Percentiles rank a stretch among this genome's conserved stretches.
Conservation (phyloP, 345 rosid species). For the Camelina laxa region DNA sequence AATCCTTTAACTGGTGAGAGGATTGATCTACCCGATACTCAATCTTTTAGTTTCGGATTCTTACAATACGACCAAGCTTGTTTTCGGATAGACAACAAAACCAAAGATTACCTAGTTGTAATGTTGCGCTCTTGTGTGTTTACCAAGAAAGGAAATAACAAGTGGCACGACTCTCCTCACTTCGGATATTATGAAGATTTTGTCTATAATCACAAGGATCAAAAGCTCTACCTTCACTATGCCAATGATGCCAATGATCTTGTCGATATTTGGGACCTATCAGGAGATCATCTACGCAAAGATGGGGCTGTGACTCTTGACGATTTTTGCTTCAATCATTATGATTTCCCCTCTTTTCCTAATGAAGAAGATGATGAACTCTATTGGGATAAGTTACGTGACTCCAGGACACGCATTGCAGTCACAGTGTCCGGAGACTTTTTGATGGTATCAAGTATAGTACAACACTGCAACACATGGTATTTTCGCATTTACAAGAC, state of each 20-base stretch:
- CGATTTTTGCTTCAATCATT: background rate
- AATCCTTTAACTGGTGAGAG: constrained; percentile 28
- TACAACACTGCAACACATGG: background rate
- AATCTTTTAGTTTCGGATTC: background rate
- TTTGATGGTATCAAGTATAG: background rate
- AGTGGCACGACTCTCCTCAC: background rate
- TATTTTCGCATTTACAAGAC: constrained; percentile 6
- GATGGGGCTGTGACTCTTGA: background rate
- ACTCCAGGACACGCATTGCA: background rate
- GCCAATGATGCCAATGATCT: background rate
- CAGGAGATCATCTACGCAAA: constrained; percentile 12
- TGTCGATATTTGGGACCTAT: background rate
- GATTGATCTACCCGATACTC: constrained; percentile 19
- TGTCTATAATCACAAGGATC: constrained; percentile 5
- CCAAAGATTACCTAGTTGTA: constrained; percentile 18
- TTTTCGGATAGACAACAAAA: background rate
- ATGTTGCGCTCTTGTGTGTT: background rate
- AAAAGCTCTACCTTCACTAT: constrained; percentile 1
- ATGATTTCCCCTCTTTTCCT: background rate
- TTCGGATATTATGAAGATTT: background rate
- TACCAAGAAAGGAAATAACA: background rate
- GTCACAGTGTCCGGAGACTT: background rate
- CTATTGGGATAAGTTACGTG: background rate
- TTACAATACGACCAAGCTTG: background rate
- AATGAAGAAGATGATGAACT: background rate